Evolutionary conservation across 192 early-diverging fungal species (phyloP).

Genomic region (Backusella tarrabulga): DNA sequence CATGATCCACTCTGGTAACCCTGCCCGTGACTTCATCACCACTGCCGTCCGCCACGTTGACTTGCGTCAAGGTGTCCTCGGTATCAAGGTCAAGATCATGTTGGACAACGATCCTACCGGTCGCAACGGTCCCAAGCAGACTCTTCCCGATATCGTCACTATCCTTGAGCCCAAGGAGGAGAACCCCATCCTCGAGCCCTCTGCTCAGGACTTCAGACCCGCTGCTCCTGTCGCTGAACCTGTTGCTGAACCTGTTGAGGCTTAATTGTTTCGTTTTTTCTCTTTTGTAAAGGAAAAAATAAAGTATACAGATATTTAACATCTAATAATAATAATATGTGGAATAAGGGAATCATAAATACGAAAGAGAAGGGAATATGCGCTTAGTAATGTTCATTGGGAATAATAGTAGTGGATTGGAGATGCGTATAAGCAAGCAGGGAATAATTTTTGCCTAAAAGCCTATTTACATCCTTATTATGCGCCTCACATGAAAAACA

Average conservation of each 20-base stretch:
- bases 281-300: slow-evolving; percentile 2
- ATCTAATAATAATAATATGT: not conserved
- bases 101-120: no score
- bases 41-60: no score
- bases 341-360: not conserved
- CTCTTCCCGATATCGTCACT: slow-evolving; percentile 74
- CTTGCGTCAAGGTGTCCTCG: no score
- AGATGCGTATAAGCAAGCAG: not conserved
- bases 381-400: not conserved
- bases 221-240: slow-evolving; percentile 6
- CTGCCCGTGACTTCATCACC: slow-evolving; percentile 75
- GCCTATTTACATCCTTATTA: not conserved
- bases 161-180: slow-evolving; percentile 94
- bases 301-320: not conserved
- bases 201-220: no score
- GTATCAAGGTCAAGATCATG: no score
- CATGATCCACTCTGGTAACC: slow-evolving; percentile 99
- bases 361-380: not conserved
- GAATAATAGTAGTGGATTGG: not conserved
- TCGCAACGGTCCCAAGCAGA: no score
- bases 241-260: slow-evolving; percentile 23
- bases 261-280: slow-evolving; percentile 5
- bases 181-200: slow-evolving; percentile 45
- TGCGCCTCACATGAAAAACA: not conserved
- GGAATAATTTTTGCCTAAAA: not conserved